phyloP scores from a whole-genome alignment of 805 yeast genomes.

The Yarrowia phangngaensis region DNA sequence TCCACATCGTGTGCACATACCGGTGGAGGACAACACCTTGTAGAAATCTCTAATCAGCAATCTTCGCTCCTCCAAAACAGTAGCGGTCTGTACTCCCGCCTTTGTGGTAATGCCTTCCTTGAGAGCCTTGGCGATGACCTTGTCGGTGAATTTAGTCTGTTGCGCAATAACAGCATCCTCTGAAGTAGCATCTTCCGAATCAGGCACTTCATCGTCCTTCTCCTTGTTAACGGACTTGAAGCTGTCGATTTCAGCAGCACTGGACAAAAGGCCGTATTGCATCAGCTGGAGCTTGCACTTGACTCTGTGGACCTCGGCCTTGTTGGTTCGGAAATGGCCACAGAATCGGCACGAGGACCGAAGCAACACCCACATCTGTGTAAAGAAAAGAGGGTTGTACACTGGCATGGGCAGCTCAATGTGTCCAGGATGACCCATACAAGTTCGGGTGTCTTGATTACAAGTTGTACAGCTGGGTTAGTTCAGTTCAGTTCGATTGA shows the following conservation, averaged over 20 bases:
- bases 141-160: slow-evolving; percentile 66
- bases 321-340: slow-evolving; percentile 71
- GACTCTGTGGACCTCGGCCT: slow-evolving; percentile 66
- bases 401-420: slow-evolving; percentile 94
- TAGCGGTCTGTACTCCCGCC: slow-evolving; percentile 72
- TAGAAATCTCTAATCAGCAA: slow-evolving; percentile 59
- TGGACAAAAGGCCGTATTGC: slow-evolving; percentile 84
- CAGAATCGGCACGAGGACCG: slow-evolving; percentile 87
- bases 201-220: slow-evolving; percentile 42
- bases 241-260: slow-evolving; percentile 68
- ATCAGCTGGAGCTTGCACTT: slow-evolving; percentile 74
- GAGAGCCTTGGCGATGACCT: slow-evolving; percentile 68
- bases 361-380: slow-evolving; percentile 79
- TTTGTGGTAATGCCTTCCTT: slow-evolving; percentile 68
- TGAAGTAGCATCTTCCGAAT: slow-evolving; percentile 40
- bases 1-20: slow-evolving; percentile 93
- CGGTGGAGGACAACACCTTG: slow-evolving; percentile 64
- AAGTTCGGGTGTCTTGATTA: slow-evolving; percentile 87
- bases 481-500: not conserved
- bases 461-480: slow-evolving; percentile 72
- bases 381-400: slow-evolving; percentile 90
- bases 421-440: slow-evolving; percentile 99
- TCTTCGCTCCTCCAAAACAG: slow-evolving; percentile 85
- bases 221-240: slow-evolving; percentile 52
- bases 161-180: slow-evolving; percentile 45